Conservation (phyloP, 2,329 filamentous ascomycete genomes). For the Sclerotinia minor region DNA sequence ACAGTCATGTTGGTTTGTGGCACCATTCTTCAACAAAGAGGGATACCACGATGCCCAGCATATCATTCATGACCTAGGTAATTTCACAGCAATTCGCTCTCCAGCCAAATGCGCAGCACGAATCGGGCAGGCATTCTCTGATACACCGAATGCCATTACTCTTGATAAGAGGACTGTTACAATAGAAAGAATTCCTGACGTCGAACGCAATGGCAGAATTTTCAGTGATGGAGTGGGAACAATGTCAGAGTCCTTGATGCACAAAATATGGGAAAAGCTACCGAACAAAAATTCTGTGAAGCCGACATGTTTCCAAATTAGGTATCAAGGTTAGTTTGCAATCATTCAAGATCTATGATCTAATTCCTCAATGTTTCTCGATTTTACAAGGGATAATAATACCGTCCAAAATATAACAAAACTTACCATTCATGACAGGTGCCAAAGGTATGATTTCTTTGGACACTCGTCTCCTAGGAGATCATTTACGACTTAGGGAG, state of each 20-base stretch:
- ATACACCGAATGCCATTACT: constrained; percentile 65
- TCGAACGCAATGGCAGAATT: constrained; percentile 55
- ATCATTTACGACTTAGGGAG: constrained; percentile 60
- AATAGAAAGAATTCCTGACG: constrained; percentile 49
- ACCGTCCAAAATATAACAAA: not conserved
- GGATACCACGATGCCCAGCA: constrained; percentile 40
- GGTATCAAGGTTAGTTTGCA: constrained; percentile 56
- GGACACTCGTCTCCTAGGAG: constrained; percentile 60
- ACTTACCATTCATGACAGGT: constrained; percentile 43
- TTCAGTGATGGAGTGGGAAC: constrained; percentile 83
- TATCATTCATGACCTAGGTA: constrained; percentile 50
- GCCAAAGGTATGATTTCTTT: constrained; percentile 78
- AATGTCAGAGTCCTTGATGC: constrained; percentile 61
- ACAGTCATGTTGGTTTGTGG: constrained; percentile 69
- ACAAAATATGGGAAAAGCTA: constrained; percentile 59
- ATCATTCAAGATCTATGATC: not conserved
- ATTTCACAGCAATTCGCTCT: constrained; percentile 53
- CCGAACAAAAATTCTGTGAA: constrained; percentile 47
- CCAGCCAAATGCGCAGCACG: constrained; percentile 60
- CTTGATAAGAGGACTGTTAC: constrained; percentile 42
- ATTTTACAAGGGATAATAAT: too few species aligned
- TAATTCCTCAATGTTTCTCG: not conserved
- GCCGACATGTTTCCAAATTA: constrained; percentile 72
- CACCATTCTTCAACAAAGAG: constrained; percentile 46
- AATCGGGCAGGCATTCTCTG: constrained; percentile 69